phyloP scores from a whole-genome alignment of 768 basidiomycete species.

The Russula sp. region DNA sequence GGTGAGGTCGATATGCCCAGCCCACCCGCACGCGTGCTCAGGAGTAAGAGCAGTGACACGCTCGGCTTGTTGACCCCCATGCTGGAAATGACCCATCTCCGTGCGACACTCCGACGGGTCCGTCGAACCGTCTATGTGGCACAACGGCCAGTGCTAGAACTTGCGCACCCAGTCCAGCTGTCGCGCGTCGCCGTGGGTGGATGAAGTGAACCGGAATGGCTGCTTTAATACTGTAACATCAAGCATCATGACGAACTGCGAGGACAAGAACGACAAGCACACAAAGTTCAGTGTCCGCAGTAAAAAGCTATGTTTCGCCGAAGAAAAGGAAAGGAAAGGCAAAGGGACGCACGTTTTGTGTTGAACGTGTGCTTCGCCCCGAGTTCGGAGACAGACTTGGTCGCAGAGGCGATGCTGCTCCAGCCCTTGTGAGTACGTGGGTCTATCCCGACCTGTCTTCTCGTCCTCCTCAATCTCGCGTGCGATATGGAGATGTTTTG shows the following conservation, averaged over 20 bases:
- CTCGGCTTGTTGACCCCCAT: too few relatives aligned
- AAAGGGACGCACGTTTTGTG: slow-evolving; percentile 24
- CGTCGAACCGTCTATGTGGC: slow-evolving; percentile 89
- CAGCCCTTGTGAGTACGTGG: slow-evolving; percentile 1
- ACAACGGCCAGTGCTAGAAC: slow-evolving; percentile 74
- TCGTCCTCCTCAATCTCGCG: slow-evolving; percentile 42
- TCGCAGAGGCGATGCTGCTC: not conserved
- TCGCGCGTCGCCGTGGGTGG: not conserved
- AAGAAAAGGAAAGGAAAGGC: not conserved
- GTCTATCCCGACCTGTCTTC: slow-evolving; percentile 37
- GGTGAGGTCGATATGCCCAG: too few relatives aligned
- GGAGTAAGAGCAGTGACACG: too few relatives aligned
- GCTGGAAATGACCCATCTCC: slow-evolving; percentile 42
- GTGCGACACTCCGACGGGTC: slow-evolving; percentile 72
- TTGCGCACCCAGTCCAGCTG: slow-evolving; percentile 82
- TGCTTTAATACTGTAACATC: slow-evolving; percentile 93
- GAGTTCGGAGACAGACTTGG: slow-evolving; percentile 45
- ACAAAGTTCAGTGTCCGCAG: not conserved
- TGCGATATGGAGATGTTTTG: too few relatives aligned
- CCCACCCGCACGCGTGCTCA: too few relatives aligned
- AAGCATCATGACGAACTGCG: slow-evolving; percentile 95
- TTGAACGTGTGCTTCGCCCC: slow-evolving; percentile 52
- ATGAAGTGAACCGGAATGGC: not conserved
- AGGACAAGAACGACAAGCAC: slow-evolving; percentile 48
- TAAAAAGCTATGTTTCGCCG: not conserved